Conservation (phyloP, 225 moss, liverwort and hornwort genomes). For the Lunularia cruciata region DNA sequence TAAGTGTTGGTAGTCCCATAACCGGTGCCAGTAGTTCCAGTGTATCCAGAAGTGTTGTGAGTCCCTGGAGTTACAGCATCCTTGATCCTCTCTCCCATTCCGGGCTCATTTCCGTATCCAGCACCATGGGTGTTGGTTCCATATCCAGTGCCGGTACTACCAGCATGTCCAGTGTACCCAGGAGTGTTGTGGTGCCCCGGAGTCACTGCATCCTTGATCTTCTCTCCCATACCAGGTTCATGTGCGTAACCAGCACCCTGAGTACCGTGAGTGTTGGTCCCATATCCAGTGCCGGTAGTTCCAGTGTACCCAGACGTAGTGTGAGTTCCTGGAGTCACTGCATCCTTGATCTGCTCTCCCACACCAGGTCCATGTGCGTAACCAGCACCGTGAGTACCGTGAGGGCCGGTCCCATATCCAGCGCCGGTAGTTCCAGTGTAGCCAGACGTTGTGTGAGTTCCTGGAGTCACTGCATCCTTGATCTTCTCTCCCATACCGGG, state of each 20-base stretch:
- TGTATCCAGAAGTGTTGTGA: background rate
- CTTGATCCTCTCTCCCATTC: background rate
- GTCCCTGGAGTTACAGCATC: background rate
- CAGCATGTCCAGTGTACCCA: background rate
- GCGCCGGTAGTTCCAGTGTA: background rate
- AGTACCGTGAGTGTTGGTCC: background rate
- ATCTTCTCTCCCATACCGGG: background rate
- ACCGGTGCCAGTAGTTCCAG: background rate
- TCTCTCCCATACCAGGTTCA: background rate
- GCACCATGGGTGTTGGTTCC: no score
- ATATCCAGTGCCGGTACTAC: background rate
- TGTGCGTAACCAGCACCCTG: background rate
- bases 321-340: background rate
- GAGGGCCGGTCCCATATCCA: background rate
- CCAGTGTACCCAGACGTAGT: background rate
- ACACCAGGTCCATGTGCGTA: background rate
- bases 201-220: background rate
- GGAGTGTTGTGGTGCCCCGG: background rate
- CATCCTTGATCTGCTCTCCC: background rate
- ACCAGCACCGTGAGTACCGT: background rate
- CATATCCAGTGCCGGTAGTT: slow-evolving; percentile 1
- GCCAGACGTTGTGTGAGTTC: background rate
- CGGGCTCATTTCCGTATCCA: background rate
- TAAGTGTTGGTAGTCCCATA: background rate
- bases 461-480: slow-evolving; percentile 7